Base-by-base conservation (phyloP, 2,329 filamentous ascomycete species). In the Alternaria brassicicola region DNA sequence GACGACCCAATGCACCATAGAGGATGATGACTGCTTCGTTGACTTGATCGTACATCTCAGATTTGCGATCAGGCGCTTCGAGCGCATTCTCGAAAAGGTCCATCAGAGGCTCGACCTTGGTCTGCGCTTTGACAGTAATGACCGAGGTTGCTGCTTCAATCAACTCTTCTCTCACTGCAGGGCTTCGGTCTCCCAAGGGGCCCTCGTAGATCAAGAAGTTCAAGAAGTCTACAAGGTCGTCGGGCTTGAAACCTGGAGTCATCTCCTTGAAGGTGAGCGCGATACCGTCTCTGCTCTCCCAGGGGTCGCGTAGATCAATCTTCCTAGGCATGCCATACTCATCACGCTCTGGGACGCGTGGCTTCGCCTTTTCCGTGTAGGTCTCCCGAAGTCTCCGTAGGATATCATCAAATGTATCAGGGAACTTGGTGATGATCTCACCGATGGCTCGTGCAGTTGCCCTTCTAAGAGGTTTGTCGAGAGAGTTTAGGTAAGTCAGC, bases 11-110 rank as follows among this genome's bases (percentile, higher is more conserved):
- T 50, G 96, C 94, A 74, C 95, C 95, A 70, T 99, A 99, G 76
- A 99, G 89, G 68, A 99, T 95, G 67, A 99, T 93, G 51, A 99
- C 93, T 17, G 96, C 95, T 79, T 99, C 95, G 68, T 97, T 97
- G 63, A 98, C 90, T 59, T 92, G 87, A 77, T 99, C 96, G 17
- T 91, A 89, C 52, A 89, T 87, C 65, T 93, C 88, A 0, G 89
- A 93, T 56, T 88, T 89, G 73, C 90, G 91, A 75, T 95, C 92
- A 3, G 93, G 90, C 3, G 88, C 88, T 72, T 94, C 93, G n/a
- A 99, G 83, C 0, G 92, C 93, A 23, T 84, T 85, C 77, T 99
- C 95, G 71, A 98, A 96, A 13, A 94, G 88, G 70, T 89, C 87
- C 93, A 99, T 99, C 53, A 99, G 81, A 65, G 89, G 87, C 72